phyloP scores from a whole-genome alignment of 2,329 filamentous ascomycete genomes.

The Penicillium sp. region DNA sequence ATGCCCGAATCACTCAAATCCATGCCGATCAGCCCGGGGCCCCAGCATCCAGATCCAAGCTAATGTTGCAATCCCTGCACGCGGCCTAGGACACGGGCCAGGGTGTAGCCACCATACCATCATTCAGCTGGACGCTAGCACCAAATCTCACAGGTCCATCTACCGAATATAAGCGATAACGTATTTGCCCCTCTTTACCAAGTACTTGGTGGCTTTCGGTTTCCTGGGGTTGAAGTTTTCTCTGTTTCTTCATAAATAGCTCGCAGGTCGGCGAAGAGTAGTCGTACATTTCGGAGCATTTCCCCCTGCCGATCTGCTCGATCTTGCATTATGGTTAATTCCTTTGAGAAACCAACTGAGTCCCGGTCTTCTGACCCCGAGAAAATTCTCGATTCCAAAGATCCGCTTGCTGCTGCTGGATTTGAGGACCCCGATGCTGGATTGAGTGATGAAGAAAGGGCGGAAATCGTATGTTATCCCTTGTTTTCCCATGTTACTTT shows the following conservation, averaged over 20 bases:
- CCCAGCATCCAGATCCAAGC: slow-evolving; percentile 10
- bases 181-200: slow-evolving; percentile 6
- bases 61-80: slow-evolving; percentile 10
- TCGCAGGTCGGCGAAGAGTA: background rate
- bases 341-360: slow-evolving; percentile 13
- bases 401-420: slow-evolving; percentile 14
- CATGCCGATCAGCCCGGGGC: background rate
- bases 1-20: background rate
- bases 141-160: background rate
- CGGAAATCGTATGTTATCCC: slow-evolving; percentile 55
- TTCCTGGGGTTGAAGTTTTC: background rate
- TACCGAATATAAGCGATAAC: slow-evolving; percentile 9
- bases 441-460: slow-evolving; percentile 62
- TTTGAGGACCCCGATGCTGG: slow-evolving; percentile 62
- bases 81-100: background rate
- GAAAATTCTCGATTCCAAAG: slow-evolving; percentile 10
- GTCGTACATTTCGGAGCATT: background rate
- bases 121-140: slow-evolving; percentile 1
- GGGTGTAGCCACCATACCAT: background rate
- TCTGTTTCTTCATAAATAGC: background rate
- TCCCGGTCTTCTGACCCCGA: slow-evolving; percentile 24
- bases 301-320: background rate
- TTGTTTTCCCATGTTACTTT: background rate
- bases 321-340: slow-evolving; percentile 10
- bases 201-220: background rate